A percentile compares a stretch with the other conserved stretches of the same genome.
These are phyloP conservation scores for Podospora sp. DNA, from an alignment of 495 filamentous ascomycete genomes.

Conservation along the genomic window DNA sequence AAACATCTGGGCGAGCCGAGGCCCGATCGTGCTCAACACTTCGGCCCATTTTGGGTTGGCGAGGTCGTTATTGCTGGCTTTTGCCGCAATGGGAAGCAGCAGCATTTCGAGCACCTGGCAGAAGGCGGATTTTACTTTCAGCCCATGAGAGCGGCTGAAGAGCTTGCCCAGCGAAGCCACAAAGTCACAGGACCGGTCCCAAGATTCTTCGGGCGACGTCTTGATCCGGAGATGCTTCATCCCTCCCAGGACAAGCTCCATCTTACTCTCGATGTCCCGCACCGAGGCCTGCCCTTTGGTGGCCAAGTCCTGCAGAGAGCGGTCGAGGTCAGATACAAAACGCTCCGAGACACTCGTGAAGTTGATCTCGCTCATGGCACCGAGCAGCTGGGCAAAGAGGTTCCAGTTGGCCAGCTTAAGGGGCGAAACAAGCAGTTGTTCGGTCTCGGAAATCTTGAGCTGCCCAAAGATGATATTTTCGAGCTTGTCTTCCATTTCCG, in stretches of 20 bases:
- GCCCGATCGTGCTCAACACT: slow-evolving; percentile 74
- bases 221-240: slow-evolving; percentile 87
- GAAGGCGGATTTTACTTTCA: slow-evolving; percentile 87
- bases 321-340: slow-evolving; percentile 78
- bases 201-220: slow-evolving; percentile 68
- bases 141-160: slow-evolving; percentile 82
- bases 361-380: slow-evolving; percentile 91
- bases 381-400: slow-evolving; percentile 85
- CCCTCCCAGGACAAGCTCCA: slow-evolving; percentile 81
- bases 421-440: slow-evolving; percentile 74
- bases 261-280: slow-evolving; percentile 72
- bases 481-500: slow-evolving; percentile 85
- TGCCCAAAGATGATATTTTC: slow-evolving; percentile 95
- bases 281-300: slow-evolving; percentile 59
- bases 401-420: slow-evolving; percentile 92
- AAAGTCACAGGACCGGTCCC: slow-evolving; percentile 87
- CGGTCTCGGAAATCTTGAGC: slow-evolving; percentile 81
- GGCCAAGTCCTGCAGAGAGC: slow-evolving; percentile 69
- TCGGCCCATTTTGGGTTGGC: slow-evolving; percentile 81
- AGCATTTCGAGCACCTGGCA: slow-evolving; percentile 87
- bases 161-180: slow-evolving; percentile 77
- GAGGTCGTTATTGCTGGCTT: slow-evolving; percentile 69
- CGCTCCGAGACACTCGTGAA: slow-evolving; percentile 81
- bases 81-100: slow-evolving; percentile 83
- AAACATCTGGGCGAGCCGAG: slow-evolving; percentile 77